Base-by-base conservation (phyloP, 2,329 filamentous ascomycete genomes). In the Rhynchosporium agropyri region DNA sequence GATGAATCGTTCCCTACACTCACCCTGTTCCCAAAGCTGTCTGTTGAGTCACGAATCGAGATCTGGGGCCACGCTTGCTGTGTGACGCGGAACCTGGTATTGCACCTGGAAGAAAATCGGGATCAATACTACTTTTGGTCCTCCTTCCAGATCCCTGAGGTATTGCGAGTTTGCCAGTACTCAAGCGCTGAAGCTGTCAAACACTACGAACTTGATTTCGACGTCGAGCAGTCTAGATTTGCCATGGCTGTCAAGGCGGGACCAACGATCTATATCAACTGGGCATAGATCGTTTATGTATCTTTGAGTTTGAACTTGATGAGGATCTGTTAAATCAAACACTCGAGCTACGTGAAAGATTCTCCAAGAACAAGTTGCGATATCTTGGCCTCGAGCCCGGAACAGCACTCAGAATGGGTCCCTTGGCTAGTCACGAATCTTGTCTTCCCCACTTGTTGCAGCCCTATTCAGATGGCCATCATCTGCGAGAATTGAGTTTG, bases 221-320 rank as follows among this genome's bases (percentile, higher is more conserved):
- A 13, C 3, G 13, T 51, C 4, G 5, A 51, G 1, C 9, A 33
- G 28, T n/a, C 13, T 58, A 31, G 29, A 13, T n/a, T 38, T 28
- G 43, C 28, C 26, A 33, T 28, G 9, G 36, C 43, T 5, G 36
- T 49, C 12, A 9, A 38, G 7, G 29, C 3, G 2, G 40, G 33
- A 31, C 33, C 57, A 13, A 29, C 36, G 3, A 59, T 51, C 57
- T 59, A 59, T 26, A 51, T 51, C 36, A 59, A 59, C 31, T 59
- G 57, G 57, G 31, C 7, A 1, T 33, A 31, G 57, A 51, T 20
- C 26, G 57, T 28, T 12, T 59, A 20, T 51, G 56, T 29, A 38
- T 58, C 2, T 38, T 53, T 7, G 13, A n/a, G 3, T 7, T 9
- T 2, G 31, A 20, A 8, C 8, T 6, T 2, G 20, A 5, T 20